Evolutionary conservation across 2,329 filamentous ascomycete genomes (phyloP).

Genomic region (Paecilomyces niveus): DNA sequence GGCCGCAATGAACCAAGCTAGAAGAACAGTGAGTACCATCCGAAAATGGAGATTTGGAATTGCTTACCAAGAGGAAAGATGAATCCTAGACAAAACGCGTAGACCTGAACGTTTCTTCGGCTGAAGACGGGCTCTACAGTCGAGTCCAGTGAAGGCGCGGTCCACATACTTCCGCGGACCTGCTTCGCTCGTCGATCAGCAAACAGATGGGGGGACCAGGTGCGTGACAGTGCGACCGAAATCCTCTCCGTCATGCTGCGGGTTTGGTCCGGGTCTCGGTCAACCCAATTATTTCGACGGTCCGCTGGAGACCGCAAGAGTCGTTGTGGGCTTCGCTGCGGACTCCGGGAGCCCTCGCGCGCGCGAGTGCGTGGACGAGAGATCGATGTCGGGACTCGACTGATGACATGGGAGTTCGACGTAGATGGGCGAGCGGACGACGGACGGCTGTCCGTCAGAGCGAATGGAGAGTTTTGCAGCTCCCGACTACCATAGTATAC

Average conservation of each 20-base stretch:
- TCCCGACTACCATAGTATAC: slow-evolving; percentile 65
- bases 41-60: neutral
- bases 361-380: slow-evolving; percentile 21
- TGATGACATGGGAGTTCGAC: slow-evolving; percentile 22
- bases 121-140: slow-evolving; percentile 56
- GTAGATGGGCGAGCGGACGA: slow-evolving; percentile 22
- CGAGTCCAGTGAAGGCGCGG: slow-evolving; percentile 64
- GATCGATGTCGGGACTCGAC: slow-evolving; percentile 22
- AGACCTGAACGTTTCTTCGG: slow-evolving; percentile 65
- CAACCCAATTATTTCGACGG: slow-evolving; percentile 37
- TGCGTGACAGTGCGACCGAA: slow-evolving; percentile 15
- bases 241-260: neutral
- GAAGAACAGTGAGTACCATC: slow-evolving; percentile 12
- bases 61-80: slow-evolving; percentile 63
- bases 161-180: slow-evolving; percentile 54
- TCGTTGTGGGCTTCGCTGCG: slow-evolving; percentile 17
- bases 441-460: slow-evolving; percentile 26
- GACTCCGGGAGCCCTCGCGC: slow-evolving; percentile 13
- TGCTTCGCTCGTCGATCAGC: slow-evolving; percentile 54
- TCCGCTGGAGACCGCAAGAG: slow-evolving; percentile 28
- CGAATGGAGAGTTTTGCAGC: slow-evolving; percentile 37
- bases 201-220: slow-evolving; percentile 69
- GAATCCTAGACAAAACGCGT: slow-evolving; percentile 70
- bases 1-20: slow-evolving; percentile 74
- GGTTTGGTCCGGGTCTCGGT: neutral